Evolutionary conservation across 108 stramenopile genomes (phyloP), one percentile per base, ranked within the genome.

Genomic region (Parietichytrium sp.): DNA sequence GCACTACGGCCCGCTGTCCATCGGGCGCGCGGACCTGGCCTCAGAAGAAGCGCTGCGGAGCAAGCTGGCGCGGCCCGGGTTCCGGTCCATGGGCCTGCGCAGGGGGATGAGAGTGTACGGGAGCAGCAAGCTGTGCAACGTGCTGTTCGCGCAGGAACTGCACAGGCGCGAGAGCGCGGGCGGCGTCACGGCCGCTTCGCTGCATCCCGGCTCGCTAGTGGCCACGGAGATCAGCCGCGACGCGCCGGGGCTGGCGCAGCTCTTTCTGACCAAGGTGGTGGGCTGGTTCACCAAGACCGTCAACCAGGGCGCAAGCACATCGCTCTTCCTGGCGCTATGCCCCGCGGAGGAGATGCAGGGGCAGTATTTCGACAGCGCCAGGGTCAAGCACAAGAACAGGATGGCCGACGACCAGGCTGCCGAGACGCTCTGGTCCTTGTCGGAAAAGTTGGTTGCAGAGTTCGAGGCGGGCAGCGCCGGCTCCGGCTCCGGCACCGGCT

Each of bases 231-330:
- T 72, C 20, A 6, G 15, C 6, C 61, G 61, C 1, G 45, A 45
- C 45, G 23, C 18, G 42, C 36, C 10, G 36, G 61, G 61, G n/a
- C 45, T 36, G 6, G 42, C 45, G 15, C 61, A 72, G 42, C 45
- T 72, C 2, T 42, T 72, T 8, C 10, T 38, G 10, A 33, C 38
- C 6, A 6, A 27, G 10, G 20, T 72, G 16, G 15, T 72, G 10
- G 45, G 61, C 61, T 72, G 18, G 7, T 72, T 72, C 33, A 72
- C 61, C 61, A 72, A 72, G 61, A 23, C 38, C 6, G 61, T 72
- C 16, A 72, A 72, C 33, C 61, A 72, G 61, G 61, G 61, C 10
- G 33, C 61, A n/a, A 72, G 61, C 42, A 72, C 61, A 3, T 45
- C 61, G 23, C 10, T 72, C 23, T 72, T 45, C 61, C 45, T 33